Evolutionary conservation across 2,329 filamentous ascomycete species (phyloP), one percentile per base, ranked within the genome.

Genomic region (Aspergillus sp.): DNA sequence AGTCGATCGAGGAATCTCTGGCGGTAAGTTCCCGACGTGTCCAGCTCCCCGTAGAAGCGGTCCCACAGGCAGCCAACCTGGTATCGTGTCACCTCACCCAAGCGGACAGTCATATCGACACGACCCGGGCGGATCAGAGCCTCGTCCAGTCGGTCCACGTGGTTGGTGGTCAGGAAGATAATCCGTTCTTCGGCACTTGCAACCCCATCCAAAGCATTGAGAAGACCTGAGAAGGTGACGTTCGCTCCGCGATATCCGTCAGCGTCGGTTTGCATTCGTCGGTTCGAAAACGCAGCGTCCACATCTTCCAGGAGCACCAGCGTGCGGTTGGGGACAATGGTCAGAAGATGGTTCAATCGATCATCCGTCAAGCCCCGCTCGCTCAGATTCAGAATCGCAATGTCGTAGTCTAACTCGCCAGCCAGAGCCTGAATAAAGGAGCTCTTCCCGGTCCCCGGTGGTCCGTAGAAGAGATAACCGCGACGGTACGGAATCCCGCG

Each of bases 371-470:
- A 81, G 14, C 92, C 92, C 50, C 90, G 82, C 75, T 96, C 90
- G 71, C 89, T 94, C 25, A 97, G 81, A 63, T 96, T 96, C 59
- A 97, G 80, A 75, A 96, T 92, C 48, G 92, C 91, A 61, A 97
- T 94, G 63, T 89, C 89, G 70, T 93, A 96, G 68, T 96, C 90
- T 52, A 97, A 74, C 65, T 94, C 87, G n/a, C 91, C 93, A 0
- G 94, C 94, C 40, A 99, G 76, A 0, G 94, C 92, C 71, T 97
- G 91, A 57, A 99, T 97, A 63, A 99, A 97, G 0, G 91, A 96
- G 55, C 88, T 97, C 77, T 96, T 97, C 32, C 91, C 95, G 40
- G 88, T 96, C 0, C 92, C 92, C 0, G 92, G 92, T 3, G 92
- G 91, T 0, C 92, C 92, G 64, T 94, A 91, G 0, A 97, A 81